Evolutionary conservation across 257 asterid species (phyloP).

Genomic region (Przewalskia tangutica): DNA sequence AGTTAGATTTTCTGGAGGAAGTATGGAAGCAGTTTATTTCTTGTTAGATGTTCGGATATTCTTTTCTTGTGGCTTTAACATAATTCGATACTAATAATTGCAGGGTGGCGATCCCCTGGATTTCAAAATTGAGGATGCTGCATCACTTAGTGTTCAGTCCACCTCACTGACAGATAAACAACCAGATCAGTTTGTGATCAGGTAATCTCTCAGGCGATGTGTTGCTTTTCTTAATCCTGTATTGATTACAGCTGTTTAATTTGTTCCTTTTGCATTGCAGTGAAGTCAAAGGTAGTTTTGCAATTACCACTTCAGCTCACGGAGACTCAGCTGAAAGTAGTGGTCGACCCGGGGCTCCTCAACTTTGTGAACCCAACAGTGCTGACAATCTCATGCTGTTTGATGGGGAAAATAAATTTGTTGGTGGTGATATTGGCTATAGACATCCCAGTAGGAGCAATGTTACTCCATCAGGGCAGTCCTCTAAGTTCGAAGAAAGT

Average conservation of each 20-base stretch:
- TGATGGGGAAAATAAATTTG: slow-evolving; percentile 55
- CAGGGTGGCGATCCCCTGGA: slow-evolving; percentile 97
- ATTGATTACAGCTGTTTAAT: not conserved
- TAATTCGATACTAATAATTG: slow-evolving; percentile 16
- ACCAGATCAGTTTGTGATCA: slow-evolving; percentile 49
- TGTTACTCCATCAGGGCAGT: slow-evolving; percentile 37
- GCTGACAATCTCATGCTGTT: slow-evolving; percentile 88
- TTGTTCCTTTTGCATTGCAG: slow-evolving; percentile 19
- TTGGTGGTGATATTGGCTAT: slow-evolving; percentile 43
- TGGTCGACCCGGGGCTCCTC: slow-evolving; percentile 59
- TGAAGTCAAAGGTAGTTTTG: slow-evolving; percentile 81
- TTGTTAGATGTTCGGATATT: slow-evolving; percentile 8
- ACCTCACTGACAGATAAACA: slow-evolving; percentile 63
- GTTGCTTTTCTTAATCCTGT: not conserved
- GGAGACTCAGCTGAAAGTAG: slow-evolving; percentile 92
- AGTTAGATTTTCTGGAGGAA: slow-evolving; percentile 80
- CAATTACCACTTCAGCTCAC: slow-evolving; percentile 61
- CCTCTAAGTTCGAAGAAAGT: slow-evolving; percentile 31
- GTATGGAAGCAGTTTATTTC: slow-evolving; percentile 34
- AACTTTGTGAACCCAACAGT: slow-evolving; percentile 56
- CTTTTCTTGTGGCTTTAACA: slow-evolving; percentile 11
- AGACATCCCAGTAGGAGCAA: slow-evolving; percentile 41
- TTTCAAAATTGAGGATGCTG: slow-evolving; percentile 43
- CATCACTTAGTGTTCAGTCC: slow-evolving; percentile 68
- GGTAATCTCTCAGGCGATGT: slow-evolving; percentile 33